Evolutionary conservation across 2,329 filamentous ascomycete species (phyloP).

Genomic region (Penicillium sp.): DNA sequence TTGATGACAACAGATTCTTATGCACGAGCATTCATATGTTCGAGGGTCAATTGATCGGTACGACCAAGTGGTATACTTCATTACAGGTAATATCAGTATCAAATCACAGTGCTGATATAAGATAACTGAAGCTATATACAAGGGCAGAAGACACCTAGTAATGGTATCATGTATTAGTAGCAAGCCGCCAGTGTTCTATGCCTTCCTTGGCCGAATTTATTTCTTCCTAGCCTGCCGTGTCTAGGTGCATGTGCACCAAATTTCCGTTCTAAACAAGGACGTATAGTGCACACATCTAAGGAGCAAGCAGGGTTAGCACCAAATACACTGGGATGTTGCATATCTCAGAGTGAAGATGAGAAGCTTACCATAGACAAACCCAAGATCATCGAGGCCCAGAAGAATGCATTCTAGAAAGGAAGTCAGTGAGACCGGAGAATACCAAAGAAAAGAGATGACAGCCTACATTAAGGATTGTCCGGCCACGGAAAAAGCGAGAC

Average conservation of each 20-base stretch:
- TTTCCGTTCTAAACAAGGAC: constrained; percentile 36
- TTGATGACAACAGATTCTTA: neutral
- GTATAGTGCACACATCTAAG: constrained; percentile 52
- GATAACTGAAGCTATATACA: neutral
- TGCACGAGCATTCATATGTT: neutral
- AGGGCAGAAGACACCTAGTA: neutral
- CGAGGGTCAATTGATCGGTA: neutral
- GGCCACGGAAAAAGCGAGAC: constrained; percentile 63
- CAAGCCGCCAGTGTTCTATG: neutral
- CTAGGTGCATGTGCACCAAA: neutral
- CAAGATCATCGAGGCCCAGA: constrained; percentile 86
- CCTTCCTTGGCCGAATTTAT: constrained; percentile 1
- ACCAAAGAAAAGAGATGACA: neutral
- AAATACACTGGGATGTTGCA: neutral
- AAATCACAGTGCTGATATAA: neutral
- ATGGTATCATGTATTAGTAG: neutral
- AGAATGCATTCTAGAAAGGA: constrained; percentile 59
- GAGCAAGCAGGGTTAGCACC: neutral
- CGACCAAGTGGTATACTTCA: neutral
- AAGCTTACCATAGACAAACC: constrained; percentile 65
- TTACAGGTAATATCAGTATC: neutral
- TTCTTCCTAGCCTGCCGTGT: neutral
- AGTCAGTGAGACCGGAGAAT: neutral
- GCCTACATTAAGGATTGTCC: constrained; percentile 63
- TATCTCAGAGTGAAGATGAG: neutral